phyloP scores from a whole-genome alignment of 306 rosid genomes.

The Trifolium fragiferum region DNA sequence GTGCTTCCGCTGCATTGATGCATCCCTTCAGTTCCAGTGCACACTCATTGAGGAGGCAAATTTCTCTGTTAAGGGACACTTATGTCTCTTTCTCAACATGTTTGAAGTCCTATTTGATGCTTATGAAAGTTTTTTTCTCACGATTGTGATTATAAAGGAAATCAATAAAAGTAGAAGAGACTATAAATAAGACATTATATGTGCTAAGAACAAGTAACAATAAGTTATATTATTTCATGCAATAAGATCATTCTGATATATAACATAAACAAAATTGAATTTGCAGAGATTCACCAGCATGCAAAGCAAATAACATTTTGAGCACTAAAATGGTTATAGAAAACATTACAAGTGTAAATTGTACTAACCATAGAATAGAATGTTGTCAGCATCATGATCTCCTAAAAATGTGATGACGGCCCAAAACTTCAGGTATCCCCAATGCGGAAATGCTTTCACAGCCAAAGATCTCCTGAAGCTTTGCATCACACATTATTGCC shows the following conservation, averaged over 20 bases:
- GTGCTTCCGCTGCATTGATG: background rate
- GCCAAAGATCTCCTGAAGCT: slow-evolving; percentile 82
- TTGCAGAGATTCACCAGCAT: background rate
- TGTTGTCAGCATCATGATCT: slow-evolving; percentile 62
- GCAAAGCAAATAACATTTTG: slow-evolving; percentile 11
- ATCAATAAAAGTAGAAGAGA: background rate
- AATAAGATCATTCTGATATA: slow-evolving; percentile 11
- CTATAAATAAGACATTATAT: background rate
- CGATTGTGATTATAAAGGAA: slow-evolving; percentile 12
- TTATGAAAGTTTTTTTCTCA: background rate
- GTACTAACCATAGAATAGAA: slow-evolving; percentile 56
- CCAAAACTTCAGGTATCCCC: slow-evolving; percentile 79
- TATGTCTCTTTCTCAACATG: background rate
- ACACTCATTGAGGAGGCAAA: background rate
- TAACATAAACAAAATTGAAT: slow-evolving; percentile 6
- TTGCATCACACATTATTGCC: slow-evolving; percentile 72
- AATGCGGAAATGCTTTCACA: slow-evolving; percentile 76
- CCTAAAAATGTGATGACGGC: slow-evolving; percentile 72
- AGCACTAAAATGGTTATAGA: background rate
- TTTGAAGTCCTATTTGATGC: background rate
- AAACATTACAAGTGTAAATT: slow-evolving; percentile 10
- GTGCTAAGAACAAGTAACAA: background rate
- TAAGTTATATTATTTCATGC: background rate
- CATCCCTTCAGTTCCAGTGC: background rate
- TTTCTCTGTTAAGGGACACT: background rate